Evolutionary conservation across 768 basidiomycete species (phyloP), one percentile per base, ranked within the genome.

Genomic region (Ramaria sp.): DNA sequence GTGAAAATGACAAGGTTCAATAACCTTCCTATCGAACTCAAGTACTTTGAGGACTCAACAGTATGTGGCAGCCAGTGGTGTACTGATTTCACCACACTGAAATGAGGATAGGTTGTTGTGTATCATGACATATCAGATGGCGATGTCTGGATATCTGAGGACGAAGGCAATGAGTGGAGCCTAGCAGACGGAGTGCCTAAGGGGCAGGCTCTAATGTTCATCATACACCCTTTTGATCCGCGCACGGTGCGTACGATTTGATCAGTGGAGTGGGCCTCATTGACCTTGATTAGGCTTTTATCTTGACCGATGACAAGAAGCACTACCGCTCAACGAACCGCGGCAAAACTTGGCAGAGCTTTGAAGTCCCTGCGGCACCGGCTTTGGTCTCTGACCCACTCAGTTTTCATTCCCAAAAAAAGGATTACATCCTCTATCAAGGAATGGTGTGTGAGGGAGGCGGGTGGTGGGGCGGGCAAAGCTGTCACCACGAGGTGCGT

Each of bases 21-120:
- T 47, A 86, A 87, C 65, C 70, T 88, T 34, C 91, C 92, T 8
- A 77, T 78, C 12, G 75, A 77, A 61, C 64, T 95, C 50, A 88
- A 86, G 71, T 97, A 92, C 75, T 96, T 98, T 69, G 88, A 97
- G 58, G 95, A 96, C 69, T 84, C 89, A 6, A 68, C 83, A 28
- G 94, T 94, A 61, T 61, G 85, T 72, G 12, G 18, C 24, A 37
- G 20, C 52, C 24, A 34, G 18, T 50, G 24, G 30, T 22, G 22
- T 9, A 42, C 12, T 9, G 2, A n/a, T 37, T 37, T 32, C 22
- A 34, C 43, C 41, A 38, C 13, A 12, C 41, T 30, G 25, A 12
- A 22, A 13, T 13, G 24, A 13, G 13, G 50, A 0, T 65, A 85
- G 82, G 71, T 69, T 22, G 85, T 83, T n/a, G 71, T 95, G 47